Base-by-base conservation (phyloP, 2,329 filamentous ascomycete species). In the Fusarium fracticaudum region DNA sequence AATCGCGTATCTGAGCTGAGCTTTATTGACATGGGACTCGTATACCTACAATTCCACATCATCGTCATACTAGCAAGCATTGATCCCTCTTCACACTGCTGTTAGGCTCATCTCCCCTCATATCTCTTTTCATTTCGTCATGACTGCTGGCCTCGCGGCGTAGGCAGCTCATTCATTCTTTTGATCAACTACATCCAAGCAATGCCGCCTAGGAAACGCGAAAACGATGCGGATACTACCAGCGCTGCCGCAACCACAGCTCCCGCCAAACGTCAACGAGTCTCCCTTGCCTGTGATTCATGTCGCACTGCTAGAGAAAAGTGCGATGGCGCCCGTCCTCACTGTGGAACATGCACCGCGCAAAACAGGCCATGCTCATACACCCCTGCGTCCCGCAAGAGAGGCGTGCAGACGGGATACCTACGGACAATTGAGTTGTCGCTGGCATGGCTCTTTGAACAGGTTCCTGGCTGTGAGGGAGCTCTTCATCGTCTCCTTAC, bases 391-490 rank as follows among this genome's bases (percentile, higher is more conserved):
- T 90, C 92, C 13, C 94, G 94, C 82, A 94, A 94, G 80, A 87
- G 93, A 72, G 93, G 93, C 8, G 90, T 95, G 17, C 93, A 93
- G 76, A 93, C 93, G n/a, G 93, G 93, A 22, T 94, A 95, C 78
- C 91, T 95, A 62, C 88, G 92, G 40, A 92, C 92, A 0, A 85
- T 95, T 24, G 93, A 95, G 80, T 81, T 93, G 48, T 88, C 91
- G 15, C 85, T 93, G 62, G 91, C 91, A 18, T 91, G 91, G 85
- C 83, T 93, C 3, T 91, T 94, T 69, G 87, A 90, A 67, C 88
- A 88, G 62, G 87, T 90, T 41, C 86, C 89, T 20, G 89, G 87
- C 15, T 87, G 86, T 54, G 91, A 93, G 80, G 84, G 86, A 59
- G 85, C 87, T 20, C 85, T 93, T 31, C 86, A 88, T 54, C 82